These are phyloP conservation scores for Apophysomyces trapeziformis DNA, from an alignment of 371 early-diverging fungal genomes.

Conservation along the genomic window DNA sequence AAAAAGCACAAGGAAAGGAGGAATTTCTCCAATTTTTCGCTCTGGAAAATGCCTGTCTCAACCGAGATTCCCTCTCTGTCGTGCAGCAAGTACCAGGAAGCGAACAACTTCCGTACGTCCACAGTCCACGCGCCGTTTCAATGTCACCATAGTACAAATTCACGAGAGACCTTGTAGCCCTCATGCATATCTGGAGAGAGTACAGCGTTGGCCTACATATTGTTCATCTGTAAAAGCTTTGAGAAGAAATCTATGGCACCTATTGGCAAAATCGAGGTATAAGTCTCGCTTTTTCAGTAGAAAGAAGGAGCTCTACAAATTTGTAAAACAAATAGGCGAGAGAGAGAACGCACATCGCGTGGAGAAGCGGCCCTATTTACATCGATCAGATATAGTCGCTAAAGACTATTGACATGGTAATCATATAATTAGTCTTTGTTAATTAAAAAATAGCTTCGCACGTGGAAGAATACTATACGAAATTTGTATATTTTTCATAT, in stretches of 20 bases:
- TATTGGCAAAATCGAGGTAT: background rate
- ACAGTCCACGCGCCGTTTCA: no score
- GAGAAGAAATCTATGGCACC: slow-evolving; percentile 7
- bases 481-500: no score
- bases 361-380: background rate
- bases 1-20: no score
- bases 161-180: background rate
- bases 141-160: background rate
- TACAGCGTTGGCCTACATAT: background rate
- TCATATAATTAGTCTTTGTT: no score
- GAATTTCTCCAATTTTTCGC: no score
- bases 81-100: background rate
- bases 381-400: no score
- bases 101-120: background rate
- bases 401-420: no score
- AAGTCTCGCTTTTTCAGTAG: background rate
- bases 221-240: background rate
- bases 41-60: background rate
- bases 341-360: background rate
- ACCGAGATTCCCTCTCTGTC: background rate
- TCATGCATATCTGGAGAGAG: background rate
- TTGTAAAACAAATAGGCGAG: background rate
- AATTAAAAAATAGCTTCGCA: no score
- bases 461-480: no score
- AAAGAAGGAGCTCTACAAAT: background rate